Evolutionary conservation across 78 protist species (phyloP).

Genomic region (Acrasis kona): DNA sequence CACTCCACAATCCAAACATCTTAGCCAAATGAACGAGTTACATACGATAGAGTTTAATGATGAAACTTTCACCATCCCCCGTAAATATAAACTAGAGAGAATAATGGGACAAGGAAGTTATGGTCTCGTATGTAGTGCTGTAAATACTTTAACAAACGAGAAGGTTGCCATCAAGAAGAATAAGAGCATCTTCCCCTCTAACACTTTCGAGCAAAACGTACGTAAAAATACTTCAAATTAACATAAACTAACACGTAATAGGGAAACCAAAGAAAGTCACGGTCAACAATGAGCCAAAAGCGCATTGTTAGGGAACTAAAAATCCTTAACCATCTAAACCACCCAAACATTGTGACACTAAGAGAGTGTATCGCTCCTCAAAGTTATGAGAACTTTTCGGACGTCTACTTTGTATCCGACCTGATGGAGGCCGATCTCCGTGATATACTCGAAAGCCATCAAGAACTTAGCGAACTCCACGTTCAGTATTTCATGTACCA

Average conservation of each 20-base stretch:
- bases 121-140: constrained; percentile 12
- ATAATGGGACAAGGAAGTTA: constrained; percentile 19
- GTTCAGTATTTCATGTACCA: constrained; percentile 33
- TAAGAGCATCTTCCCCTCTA: constrained; percentile 5
- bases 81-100: neutral
- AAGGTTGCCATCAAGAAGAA: constrained; percentile 27
- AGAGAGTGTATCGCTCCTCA: constrained; percentile 1
- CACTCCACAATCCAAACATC: no score
- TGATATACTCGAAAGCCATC: constrained; percentile 12
- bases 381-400: constrained; percentile 8
- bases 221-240: no score
- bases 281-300: constrained; percentile 13
- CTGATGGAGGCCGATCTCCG: constrained; percentile 34
- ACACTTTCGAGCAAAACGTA: no score
- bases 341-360: no score
- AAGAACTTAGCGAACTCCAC: constrained; percentile 19
- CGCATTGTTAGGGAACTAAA: constrained; percentile 17
- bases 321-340: neutral
- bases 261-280: no score
- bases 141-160: neutral
- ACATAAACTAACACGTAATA: no score
- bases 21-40: no score
- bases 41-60: neutral
- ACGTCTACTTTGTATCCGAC: constrained; percentile 21
- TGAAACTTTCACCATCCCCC: neutral